Evolutionary conservation across 2,329 filamentous ascomycete genomes (phyloP), one percentile per base, ranked within the genome.

Genomic region (Elsinoe batatas): DNA sequence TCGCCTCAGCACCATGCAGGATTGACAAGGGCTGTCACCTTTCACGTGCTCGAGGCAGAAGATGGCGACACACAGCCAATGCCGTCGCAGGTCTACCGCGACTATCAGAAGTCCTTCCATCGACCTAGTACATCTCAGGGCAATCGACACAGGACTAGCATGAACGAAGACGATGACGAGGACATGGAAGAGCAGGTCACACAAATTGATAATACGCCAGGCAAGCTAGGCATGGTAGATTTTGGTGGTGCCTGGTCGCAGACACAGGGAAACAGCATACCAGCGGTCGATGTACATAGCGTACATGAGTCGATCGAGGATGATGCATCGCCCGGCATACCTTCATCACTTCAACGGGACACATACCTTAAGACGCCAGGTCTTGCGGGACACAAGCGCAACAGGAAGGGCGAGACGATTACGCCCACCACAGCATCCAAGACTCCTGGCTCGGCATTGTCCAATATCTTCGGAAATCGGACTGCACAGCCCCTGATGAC

Each of bases 1-100:
- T 26, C 57, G 2, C 50, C 51, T 12, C 37, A 20, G 20, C 53
- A 55, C 11, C 36, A 44, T 32, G 18, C 57, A 22, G 54, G 50
- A 4, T 40, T 40, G 15, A 43, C 61, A 46, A 60, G 54, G n/a
- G 63, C 64, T 15, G 58, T 56, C 20, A 71, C 70, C 33, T 75
- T 74, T 58, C 55, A 61, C 20, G 70, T 63, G 33, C 70, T 64
- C 46, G 61, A 59, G 13, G 66, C 67, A 50, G 68, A 68, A 3
- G 32, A 33, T n/a, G 73, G 73, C 50, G 74, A 77, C 58, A 76
- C 74, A 1, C 74, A 77, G 64, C 68, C 69, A 20, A 67, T 68
- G 61, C 72, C 74, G 54, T 73, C 72, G 54, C 74, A 76, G 59
- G 69, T 75, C 44, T 72, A 74, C 61, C 70, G 64, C 46, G 63